Percentiles rank a stretch among this genome's conserved stretches.
Conservation (phyloP, 192 early-diverging fungal genomes). For the Coemansia sp. region DNA sequence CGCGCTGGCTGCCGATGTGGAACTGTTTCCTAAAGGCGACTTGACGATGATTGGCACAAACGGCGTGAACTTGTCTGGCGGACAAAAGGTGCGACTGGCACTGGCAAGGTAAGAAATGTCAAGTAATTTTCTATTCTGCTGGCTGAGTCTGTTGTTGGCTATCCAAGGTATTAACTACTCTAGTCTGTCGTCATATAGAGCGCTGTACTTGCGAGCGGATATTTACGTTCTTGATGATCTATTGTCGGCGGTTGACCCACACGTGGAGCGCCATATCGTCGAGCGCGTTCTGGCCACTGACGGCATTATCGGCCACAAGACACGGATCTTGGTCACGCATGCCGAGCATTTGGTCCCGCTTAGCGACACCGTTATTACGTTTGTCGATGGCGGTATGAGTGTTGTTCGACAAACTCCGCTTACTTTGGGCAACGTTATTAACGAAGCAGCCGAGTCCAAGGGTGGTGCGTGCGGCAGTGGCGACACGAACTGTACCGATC, state of each 20-base stretch:
- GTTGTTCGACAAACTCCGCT: constrained; percentile 14
- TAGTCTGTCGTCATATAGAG: constrained; percentile 32
- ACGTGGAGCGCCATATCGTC: constrained; percentile 61
- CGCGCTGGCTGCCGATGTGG: too few species aligned
- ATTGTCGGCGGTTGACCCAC: constrained; percentile 68
- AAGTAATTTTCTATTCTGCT: too few species aligned
- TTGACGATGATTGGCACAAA: too few species aligned
- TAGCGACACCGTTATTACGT: constrained; percentile 18
- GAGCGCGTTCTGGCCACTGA: constrained; percentile 42
- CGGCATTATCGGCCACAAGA: constrained; percentile 43
- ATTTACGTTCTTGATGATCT: constrained; percentile 72
- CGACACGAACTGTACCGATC: not conserved
- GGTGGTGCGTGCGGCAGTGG: not conserved
- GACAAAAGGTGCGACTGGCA: constrained; percentile 53
- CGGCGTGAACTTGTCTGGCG: too few species aligned
- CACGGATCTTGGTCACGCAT: constrained; percentile 63
- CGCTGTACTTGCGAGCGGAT: constrained; percentile 64
- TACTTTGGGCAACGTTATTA: not conserved
- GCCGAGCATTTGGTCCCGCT: constrained; percentile 40
- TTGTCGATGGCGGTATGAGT: constrained; percentile 12
- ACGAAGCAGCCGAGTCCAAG: not conserved
- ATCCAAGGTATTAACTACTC: too few species aligned
- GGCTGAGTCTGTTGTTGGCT: too few species aligned
- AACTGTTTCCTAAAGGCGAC: too few species aligned
- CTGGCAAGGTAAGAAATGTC: constrained; percentile 53